Base-by-base conservation (phyloP, 176 grass and related monocot genomes). In the Otatea glauca region DNA sequence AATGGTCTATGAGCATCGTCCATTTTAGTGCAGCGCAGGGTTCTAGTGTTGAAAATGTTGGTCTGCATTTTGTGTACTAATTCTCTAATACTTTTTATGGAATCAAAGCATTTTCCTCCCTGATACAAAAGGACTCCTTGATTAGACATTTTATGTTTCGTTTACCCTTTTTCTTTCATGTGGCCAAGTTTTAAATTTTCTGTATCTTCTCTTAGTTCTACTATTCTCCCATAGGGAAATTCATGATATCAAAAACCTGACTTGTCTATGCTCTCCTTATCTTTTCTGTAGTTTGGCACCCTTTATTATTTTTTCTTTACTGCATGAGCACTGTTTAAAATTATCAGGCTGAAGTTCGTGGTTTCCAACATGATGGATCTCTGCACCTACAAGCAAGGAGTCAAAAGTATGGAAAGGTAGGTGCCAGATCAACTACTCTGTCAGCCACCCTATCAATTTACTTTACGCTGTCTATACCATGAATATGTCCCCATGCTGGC, bases 391-490 rank as follows among this genome's bases (percentile, higher is more conserved):
- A 96, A 92, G 96, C 96, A 89, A 92, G 93, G 88, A 98, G 96
- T 90, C 93, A 98, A 81, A 96, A 98, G 72, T 96, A 98, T 79
- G 93, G 96, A 89, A 96, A 96, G 88, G 96, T 99, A 70, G 48
- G 53, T 81, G 29, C 25, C 38, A 69, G 37, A 82, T 42, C 65
- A 55, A 8, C 61, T 71, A 68, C 65, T 77, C 18, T 73, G 13
- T 37, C 39, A n/a, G 37, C 15, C 62, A 24, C n/a, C 9, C n/a
- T 77, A 21, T 44, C 27, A 77, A 20, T 60, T 66, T 45, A 54
- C 73, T 18, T 73, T 20, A 32, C 2, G 4, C 0, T 64, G 29
- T 75, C 43, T 55, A 14, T 80, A 18, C 17, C 37, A 70, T 66
- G 12, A 17, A 18, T 7, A 23, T 78, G 16, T 12, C 39, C 15